Evolutionary conservation across 371 early-diverging fungal species (phyloP).

Genomic region (Rhizopus sp.): DNA sequence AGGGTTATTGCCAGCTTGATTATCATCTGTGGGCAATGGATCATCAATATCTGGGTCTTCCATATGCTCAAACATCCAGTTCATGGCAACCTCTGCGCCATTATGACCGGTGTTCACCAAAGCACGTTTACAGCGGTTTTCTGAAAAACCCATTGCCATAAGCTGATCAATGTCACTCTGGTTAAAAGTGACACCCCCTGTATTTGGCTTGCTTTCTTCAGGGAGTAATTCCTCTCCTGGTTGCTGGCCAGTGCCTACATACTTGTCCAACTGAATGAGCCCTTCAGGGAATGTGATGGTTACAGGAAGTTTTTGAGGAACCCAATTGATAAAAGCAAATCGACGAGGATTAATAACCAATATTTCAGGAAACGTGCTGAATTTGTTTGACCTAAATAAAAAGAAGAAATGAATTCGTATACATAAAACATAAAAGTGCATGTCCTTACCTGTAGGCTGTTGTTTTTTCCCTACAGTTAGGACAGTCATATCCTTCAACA

Average conservation of each 20-base stretch:
- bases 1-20: constrained; percentile 1
- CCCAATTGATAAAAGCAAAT: constrained; percentile 90
- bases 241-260: constrained; percentile 67
- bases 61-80: constrained; percentile 95
- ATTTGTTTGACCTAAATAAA: constrained; percentile 62
- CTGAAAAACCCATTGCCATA: constrained; percentile 90
- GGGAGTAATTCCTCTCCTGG: constrained; percentile 75
- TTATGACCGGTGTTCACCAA: constrained; percentile 78
- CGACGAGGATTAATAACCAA: constrained; percentile 80
- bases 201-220: constrained; percentile 56
- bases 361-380: constrained; percentile 84
- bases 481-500: constrained; percentile 80
- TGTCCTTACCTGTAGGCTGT: constrained; percentile 63
- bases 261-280: constrained; percentile 60
- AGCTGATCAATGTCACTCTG: constrained; percentile 71
- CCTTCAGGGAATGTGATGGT: constrained; percentile 60
- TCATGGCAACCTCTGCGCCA: constrained; percentile 88
- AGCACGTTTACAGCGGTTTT: constrained; percentile 80
- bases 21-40: constrained; percentile 29
- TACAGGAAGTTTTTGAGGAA: constrained; percentile 75
- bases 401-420: background rate
- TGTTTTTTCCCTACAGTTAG: constrained; percentile 72
- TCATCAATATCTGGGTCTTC: constrained; percentile 80
- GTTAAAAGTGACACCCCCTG: constrained; percentile 46
- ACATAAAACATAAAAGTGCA: background rate